Evolutionary conservation across 352 stramenopile genomes (phyloP).

Genomic region (Phytophthora palmivora): DNA sequence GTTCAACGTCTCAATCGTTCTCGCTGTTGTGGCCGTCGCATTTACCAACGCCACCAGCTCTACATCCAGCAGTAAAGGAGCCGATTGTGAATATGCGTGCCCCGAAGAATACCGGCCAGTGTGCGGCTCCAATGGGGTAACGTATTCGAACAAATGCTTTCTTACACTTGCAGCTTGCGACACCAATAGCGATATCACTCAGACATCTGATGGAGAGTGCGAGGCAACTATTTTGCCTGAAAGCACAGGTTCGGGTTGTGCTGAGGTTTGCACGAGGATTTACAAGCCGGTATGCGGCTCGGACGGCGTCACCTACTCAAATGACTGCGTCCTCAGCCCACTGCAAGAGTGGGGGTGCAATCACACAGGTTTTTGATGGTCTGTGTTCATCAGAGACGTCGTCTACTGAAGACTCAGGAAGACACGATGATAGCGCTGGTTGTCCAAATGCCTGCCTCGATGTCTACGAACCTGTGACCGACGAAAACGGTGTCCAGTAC

Average conservation of each 20-base stretch:
- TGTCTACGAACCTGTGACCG: slow-evolving; percentile 35
- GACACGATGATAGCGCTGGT: not conserved
- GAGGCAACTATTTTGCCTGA: no score
- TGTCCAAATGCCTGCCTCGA: slow-evolving; percentile 30
- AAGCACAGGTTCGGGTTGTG: slow-evolving; percentile 1
- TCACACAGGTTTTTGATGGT: slow-evolving; percentile 26
- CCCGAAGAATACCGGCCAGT: no score
- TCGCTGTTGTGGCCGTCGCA: not conserved
- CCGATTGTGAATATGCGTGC: no score
- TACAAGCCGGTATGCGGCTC: slow-evolving; percentile 39
- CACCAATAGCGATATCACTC: no score
- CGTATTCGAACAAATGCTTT: no score
- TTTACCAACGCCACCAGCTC: not conserved
- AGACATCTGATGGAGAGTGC: no score
- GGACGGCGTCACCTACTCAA: slow-evolving; percentile 46
- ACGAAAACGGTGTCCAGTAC: slow-evolving; percentile 40
- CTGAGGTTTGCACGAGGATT: slow-evolving; percentile 24
- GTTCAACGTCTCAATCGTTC: not conserved
- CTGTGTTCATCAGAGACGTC: slow-evolving; percentile 16
- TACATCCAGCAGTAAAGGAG: not conserved
- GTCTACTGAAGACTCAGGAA: not conserved
- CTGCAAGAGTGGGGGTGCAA: slow-evolving; percentile 35
- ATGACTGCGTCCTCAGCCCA: slow-evolving; percentile 40
- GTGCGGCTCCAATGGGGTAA: no score
- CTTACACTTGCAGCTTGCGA: no score